Evolutionary conservation across 1,284 basidiomycete species (phyloP), one percentile per base, ranked within the genome.

Genomic region (Rhodotorula sp.): DNA sequence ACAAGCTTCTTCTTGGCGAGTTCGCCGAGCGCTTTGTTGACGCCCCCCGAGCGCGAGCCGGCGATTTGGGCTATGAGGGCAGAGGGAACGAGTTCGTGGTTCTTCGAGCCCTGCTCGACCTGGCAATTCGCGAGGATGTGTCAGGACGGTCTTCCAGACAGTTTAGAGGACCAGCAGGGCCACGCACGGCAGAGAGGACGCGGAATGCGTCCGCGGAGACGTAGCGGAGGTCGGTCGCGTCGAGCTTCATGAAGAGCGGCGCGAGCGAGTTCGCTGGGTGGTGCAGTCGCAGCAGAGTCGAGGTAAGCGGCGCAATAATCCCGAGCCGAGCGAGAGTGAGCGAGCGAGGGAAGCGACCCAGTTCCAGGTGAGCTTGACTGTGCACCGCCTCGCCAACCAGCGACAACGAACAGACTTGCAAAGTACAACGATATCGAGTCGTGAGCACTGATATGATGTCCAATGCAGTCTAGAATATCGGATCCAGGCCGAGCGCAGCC

Each of bases 31-130:
- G 92, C 83, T 81, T 98, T 99, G 83, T 94, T 96, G 64, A 96
- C 90, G 2, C 93, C 92, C 53, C 95, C 94, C 73, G 90, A 90
- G 46, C 93, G 84, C 60, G 98, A 84, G 27, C 92, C 90, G 15
- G 94, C 94, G 58, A 99, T 90, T 80, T 95, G 91, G 5, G 90
- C 89, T 74, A 98, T 92, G 68, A 98, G 86, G 0, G 86, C 80
- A 0, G 91, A 89, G 1, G 95, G 95, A 4, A 99, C 94, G 54
- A 97, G 86, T 81, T 98, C 91, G 79, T 99, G 95, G 78, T 98
- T 98, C 83, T 96, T 96, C 8, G 92, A 96, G 47, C 95, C 96
- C 86, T 96, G 94, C 83, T 99, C 95, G 52, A 91, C 90, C 92
- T 95, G 79, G 13, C 7, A 15, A 15, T 3, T 15, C 7, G 13